Conservation (phyloP, 2,329 filamentous ascomycete species). For the Trichoderma simmonsii region DNA sequence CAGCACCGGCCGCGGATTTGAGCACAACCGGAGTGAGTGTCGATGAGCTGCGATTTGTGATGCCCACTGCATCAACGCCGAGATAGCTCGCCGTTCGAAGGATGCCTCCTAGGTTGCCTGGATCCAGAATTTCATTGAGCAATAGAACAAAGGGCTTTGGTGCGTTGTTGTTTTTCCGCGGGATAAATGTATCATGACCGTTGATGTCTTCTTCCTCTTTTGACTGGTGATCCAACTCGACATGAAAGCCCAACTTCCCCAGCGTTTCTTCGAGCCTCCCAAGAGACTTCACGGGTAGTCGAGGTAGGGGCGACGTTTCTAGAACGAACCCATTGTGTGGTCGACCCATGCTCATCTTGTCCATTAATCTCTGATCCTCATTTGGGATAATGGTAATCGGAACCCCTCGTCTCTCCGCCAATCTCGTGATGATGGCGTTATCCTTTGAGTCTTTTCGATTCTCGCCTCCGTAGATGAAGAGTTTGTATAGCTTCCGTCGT, state of each 20-base stretch:
- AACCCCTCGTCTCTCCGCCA: constrained; percentile 51
- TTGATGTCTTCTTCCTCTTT: constrained; percentile 73
- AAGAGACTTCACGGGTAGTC: constrained; percentile 62
- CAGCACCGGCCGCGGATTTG: constrained; percentile 85
- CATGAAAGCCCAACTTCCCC: constrained; percentile 50
- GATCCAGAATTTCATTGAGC: constrained; percentile 75
- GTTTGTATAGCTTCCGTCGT: constrained; percentile 73
- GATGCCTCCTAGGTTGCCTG: constrained; percentile 87
- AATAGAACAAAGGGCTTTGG: constrained; percentile 69
- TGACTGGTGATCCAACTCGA: constrained; percentile 65
- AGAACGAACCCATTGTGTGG: constrained; percentile 90
- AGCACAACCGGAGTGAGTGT: constrained; percentile 72
- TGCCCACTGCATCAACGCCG: constrained; percentile 78
- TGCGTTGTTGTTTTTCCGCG: constrained; percentile 29
- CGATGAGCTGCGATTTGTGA: constrained; percentile 71
- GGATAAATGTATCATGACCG: constrained; percentile 55
- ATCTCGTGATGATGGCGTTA: constrained; percentile 41
- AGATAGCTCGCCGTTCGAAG: constrained; percentile 86
- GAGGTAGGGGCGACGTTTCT: constrained; percentile 80
- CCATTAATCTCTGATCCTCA: constrained; percentile 65
- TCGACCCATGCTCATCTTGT: constrained; percentile 77
- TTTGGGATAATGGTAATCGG: constrained; percentile 56
- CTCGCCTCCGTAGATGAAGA: constrained; percentile 70
- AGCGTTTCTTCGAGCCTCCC: constrained; percentile 45
- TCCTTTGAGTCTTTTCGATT: constrained; percentile 50